Base-by-base conservation (phyloP, 495 filamentous ascomycete genomes). In the Lentithecium fluviatile region DNA sequence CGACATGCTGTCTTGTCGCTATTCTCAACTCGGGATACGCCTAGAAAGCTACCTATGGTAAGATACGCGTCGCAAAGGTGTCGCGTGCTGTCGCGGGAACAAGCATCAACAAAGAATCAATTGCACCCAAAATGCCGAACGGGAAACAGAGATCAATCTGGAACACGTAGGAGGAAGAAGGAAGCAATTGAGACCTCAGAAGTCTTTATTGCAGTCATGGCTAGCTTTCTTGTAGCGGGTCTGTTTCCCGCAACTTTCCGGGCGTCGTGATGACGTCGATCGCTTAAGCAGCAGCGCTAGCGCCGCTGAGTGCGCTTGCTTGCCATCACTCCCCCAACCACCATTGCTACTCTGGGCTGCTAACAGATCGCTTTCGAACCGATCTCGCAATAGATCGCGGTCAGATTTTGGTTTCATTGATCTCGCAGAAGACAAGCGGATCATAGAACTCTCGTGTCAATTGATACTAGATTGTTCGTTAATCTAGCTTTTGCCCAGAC, bases 1-100 rank as follows among this genome's bases (percentile, higher is more conserved):
- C 45, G 64, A 46, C 53, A 45, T 42, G 36, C 26, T 45, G 56
- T 58, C 38, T 57, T 52, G 55, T 43, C 40, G 13, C 15, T 43
- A 6, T 20, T 13, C 19, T 43, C 8, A 7, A 38, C 36, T 38
- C n/a, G n/a, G n/a, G n/a, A n/a, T n/a, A n/a, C 36, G 8, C 15
- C 36, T 38, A 7, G 8, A 8, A 7, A 8, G 8, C 36, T 38
- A 7, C 15, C 36, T 8, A 38, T 38, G 36, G 36, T 38, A 8
- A 38, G n/a, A n/a, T n/a, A 7, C 36, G 36, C 7, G 15, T 38
- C 36, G 15, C 36, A 8, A 8, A 15, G 36, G 19, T 6, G 40
- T 43, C 40, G 40, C 40, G 40, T 43, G 40, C 40, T 3, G 40
- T 6, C 6, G 13, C 40, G 3, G 40, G 40, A 6, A 6, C 40